phyloP scores from a whole-genome alignment of 148 eudicot species.

The Selenicereus undatus region DNA sequence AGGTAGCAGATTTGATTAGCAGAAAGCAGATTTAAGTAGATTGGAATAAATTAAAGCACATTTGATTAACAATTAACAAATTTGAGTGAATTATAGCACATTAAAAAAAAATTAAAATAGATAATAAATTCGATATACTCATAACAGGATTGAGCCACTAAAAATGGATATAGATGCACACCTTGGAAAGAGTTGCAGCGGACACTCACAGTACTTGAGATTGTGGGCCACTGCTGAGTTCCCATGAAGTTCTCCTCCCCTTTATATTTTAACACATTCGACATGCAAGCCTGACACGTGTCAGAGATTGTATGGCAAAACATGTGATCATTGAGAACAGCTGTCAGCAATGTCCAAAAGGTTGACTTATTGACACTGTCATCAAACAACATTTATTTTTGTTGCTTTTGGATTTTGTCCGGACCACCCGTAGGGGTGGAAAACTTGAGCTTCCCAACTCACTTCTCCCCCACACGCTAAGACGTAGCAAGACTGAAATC shows the following conservation, averaged over 20 bases:
- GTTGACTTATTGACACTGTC: slow-evolving; percentile 37
- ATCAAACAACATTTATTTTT: slow-evolving; percentile 3
- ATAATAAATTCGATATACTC: no score
- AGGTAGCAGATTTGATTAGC: no score
- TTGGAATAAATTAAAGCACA: no score
- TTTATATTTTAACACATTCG: slow-evolving; percentile 21
- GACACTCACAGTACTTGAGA: slow-evolving; percentile 11
- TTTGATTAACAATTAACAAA: no score
- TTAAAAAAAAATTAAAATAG: no score
- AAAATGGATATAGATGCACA: not conserved
- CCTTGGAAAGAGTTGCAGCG: slow-evolving; percentile 4
- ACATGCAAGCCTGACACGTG: slow-evolving; percentile 33
- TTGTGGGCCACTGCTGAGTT: slow-evolving; percentile 5
- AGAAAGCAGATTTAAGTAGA: no score
- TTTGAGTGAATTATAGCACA: no score
- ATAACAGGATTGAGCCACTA: no score
- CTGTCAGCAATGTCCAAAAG: slow-evolving; percentile 37
- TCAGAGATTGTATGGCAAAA: slow-evolving; percentile 22
- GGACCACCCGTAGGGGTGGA: not conserved
- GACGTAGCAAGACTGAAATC: not conserved
- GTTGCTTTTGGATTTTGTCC: not conserved
- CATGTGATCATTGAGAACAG: slow-evolving; percentile 38
- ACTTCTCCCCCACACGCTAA: not conserved
- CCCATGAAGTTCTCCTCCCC: not conserved
- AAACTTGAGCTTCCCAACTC: not conserved